Conservation (phyloP, 306 rosid species). For the Corylus heterophylla region DNA sequence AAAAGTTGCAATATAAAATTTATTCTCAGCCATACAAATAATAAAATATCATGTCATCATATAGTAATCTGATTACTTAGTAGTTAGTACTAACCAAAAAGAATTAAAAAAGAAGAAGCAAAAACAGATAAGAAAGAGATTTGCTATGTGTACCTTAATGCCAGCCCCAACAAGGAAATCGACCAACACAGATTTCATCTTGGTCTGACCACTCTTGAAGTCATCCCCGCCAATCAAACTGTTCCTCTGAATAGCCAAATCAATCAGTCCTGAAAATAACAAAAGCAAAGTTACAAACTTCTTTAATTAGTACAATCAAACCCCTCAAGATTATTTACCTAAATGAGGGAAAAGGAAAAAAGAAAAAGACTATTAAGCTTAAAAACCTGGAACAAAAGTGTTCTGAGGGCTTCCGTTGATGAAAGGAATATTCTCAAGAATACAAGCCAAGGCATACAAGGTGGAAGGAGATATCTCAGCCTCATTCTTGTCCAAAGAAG, state of each 20-base stretch:
- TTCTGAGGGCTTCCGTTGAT: slow-evolving; percentile 99
- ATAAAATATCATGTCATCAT: neutral
- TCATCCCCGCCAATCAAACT: slow-evolving; percentile 96
- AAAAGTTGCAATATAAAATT: neutral
- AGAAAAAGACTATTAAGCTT: neutral
- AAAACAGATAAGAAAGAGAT: neutral
- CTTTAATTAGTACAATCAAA: too few relatives aligned
- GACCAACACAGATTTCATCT: slow-evolving; percentile 95
- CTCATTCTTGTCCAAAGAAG: slow-evolving; percentile 81
- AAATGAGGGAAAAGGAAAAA: neutral
- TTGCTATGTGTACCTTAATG: slow-evolving; percentile 59
- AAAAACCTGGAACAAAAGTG: slow-evolving; percentile 90
- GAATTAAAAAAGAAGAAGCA: neutral
- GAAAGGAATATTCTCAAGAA: slow-evolving; percentile 79
- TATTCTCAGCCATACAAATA: neutral
- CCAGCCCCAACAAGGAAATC: slow-evolving; percentile 99
- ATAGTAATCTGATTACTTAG: neutral
- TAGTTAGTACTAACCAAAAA: too few relatives aligned
- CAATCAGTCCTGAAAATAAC: slow-evolving; percentile 63
- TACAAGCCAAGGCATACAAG: slow-evolving; percentile 83
- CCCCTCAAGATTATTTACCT: neutral
- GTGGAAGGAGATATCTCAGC: slow-evolving; percentile 98
- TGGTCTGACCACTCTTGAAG: slow-evolving; percentile 98
- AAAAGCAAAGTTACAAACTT: slow-evolving; percentile 5
- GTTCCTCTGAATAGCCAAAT: slow-evolving; percentile 78